Evolutionary conservation across 2,329 filamentous ascomycete genomes (phyloP).

Genomic region (Fusarium aywerte): DNA sequence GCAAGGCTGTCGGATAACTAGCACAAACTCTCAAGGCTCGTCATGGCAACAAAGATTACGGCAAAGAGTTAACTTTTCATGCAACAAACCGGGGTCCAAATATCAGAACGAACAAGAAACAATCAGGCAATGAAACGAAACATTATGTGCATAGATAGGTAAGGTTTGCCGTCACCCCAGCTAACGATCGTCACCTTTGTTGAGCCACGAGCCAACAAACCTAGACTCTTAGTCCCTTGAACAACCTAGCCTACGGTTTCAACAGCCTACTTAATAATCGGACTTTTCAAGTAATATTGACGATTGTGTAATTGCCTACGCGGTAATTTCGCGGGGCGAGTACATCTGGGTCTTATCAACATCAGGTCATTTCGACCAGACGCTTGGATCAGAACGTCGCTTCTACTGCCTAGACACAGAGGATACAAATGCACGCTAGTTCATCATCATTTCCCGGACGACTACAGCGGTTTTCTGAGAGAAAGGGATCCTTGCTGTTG

Average conservation of each 20-base stretch:
- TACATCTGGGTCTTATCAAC: conserved; percentile 17
- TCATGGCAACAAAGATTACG: background rate
- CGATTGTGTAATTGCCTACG: conserved; percentile 29
- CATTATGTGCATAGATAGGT: conserved; percentile 29
- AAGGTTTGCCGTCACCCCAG: conserved; percentile 30
- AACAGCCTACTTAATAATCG: background rate
- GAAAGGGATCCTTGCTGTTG: conserved; percentile 42
- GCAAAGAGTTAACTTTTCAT: conserved; percentile 12
- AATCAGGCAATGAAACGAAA: conserved; percentile 46
- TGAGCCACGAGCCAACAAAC: conserved; percentile 23
- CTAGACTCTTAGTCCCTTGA: conserved; percentile 27
- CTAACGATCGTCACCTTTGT: conserved; percentile 38
- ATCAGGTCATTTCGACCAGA: conserved; percentile 40
- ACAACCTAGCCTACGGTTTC: conserved; percentile 20
- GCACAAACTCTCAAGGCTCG: background rate
- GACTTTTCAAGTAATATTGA: conserved; percentile 7
- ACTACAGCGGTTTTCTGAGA: conserved; percentile 20
- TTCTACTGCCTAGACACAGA: conserved; percentile 24
- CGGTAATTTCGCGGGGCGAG: conserved; percentile 20
- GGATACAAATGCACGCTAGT: conserved; percentile 29
- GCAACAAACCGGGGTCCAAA: conserved; percentile 14
- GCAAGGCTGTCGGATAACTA: background rate
- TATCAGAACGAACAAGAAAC: conserved; percentile 38
- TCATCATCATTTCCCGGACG: conserved; percentile 44
- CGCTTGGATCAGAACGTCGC: conserved; percentile 36